These are phyloP conservation scores for Fonsecaea erecta DNA, from an alignment of 2,329 filamentous ascomycete species.

Conservation along the genomic window DNA sequence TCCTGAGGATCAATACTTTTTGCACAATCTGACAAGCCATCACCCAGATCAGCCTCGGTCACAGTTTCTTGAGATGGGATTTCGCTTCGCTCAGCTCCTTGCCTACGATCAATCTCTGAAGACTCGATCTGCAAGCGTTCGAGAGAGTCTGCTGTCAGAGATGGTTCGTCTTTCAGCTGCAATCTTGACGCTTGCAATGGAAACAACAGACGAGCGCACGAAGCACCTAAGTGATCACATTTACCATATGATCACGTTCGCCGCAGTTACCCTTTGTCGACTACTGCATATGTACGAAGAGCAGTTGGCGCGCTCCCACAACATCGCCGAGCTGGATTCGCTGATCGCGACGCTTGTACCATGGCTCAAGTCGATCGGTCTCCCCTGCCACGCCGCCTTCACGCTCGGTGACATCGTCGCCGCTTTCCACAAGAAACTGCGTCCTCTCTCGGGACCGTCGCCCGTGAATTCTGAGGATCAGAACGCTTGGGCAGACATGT, in stretches of 20 bases:
- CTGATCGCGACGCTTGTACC: slow-evolving; percentile 44
- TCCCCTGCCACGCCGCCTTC: slow-evolving; percentile 50
- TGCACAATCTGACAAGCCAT: slow-evolving; percentile 6
- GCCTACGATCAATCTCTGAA: slow-evolving; percentile 49
- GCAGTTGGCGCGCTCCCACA: slow-evolving; percentile 41
- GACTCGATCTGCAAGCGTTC: slow-evolving; percentile 42
- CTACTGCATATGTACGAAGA: slow-evolving; percentile 47
- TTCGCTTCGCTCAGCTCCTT: slow-evolving; percentile 52
- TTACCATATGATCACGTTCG: slow-evolving; percentile 55
- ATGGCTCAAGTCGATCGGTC: slow-evolving; percentile 50
- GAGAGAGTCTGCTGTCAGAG: slow-evolving; percentile 46
- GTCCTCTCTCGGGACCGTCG: slow-evolving; percentile 34
- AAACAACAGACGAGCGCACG: slow-evolving; percentile 51
- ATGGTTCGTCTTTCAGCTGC: slow-evolving; percentile 49
- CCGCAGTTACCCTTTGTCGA: slow-evolving; percentile 47
- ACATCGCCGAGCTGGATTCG: slow-evolving; percentile 44
- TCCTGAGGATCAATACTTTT: neutral
- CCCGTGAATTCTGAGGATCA: neutral
- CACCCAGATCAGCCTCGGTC: slow-evolving; percentile 48
- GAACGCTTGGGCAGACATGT: slow-evolving; percentile 6
- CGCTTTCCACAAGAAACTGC: slow-evolving; percentile 45
- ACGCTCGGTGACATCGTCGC: slow-evolving; percentile 48
- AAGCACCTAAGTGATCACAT: slow-evolving; percentile 54
- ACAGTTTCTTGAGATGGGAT: slow-evolving; percentile 55
- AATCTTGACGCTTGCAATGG: slow-evolving; percentile 51